Percentiles rank a stretch among this genome's conserved stretches.
Evolutionary conservation across 768 basidiomycete species (phyloP).

Genomic region (Piloderma croceum): DNA sequence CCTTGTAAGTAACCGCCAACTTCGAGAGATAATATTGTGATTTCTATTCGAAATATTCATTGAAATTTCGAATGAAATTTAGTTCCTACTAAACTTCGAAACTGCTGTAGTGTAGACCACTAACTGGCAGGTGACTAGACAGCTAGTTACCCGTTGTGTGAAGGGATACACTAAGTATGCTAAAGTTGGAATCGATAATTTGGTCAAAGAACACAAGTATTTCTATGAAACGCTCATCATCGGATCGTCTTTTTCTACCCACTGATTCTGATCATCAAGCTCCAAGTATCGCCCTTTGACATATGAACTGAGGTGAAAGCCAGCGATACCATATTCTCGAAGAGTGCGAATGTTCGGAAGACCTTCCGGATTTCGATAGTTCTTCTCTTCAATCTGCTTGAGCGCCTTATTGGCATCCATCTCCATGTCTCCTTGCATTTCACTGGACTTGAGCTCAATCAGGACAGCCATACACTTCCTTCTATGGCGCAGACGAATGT

Average conservation of each 20-base stretch:
- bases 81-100: no score
- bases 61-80: no score
- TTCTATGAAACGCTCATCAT: slow-evolving; percentile 8
- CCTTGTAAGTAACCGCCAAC: no score
- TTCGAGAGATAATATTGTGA: no score
- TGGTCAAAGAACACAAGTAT: no score
- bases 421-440: slow-evolving; percentile 8
- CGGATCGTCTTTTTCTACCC: slow-evolving; percentile 10
- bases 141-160: no score
- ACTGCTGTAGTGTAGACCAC: no score
- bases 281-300: slow-evolving; percentile 14
- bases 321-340: slow-evolving; percentile 13
- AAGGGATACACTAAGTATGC: no score
- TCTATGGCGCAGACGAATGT: slow-evolving; percentile 9
- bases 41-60: no score
- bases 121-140: no score
- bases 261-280: slow-evolving; percentile 7
- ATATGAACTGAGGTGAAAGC: slow-evolving; percentile 11
- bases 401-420: slow-evolving; percentile 11
- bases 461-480: slow-evolving; percentile 9
- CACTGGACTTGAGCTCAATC: slow-evolving; percentile 11
- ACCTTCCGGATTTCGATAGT: slow-evolving; percentile 9
- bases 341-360: slow-evolving; percentile 9
- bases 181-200: no score
- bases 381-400: slow-evolving; percentile 10